Conservation (phyloP, 352 stramenopile species). For the Phytophthora uliginosa region DNA sequence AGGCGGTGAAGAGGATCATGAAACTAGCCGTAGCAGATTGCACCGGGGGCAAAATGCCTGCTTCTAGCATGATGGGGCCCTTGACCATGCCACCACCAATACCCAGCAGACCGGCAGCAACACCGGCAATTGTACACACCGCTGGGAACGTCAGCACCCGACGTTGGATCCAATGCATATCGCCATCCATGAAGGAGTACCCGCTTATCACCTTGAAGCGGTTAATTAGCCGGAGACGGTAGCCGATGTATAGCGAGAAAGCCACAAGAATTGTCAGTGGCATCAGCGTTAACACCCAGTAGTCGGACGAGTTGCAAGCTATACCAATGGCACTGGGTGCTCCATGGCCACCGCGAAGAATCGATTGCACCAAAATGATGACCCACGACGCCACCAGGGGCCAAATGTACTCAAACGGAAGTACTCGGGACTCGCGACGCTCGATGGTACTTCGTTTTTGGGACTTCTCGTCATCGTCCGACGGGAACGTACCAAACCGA, state of each 20-base stretch:
- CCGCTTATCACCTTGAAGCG: constrained; percentile 61
- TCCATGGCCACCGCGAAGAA: constrained; percentile 75
- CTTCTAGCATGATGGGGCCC: constrained; percentile 94
- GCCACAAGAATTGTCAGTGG: constrained; percentile 75
- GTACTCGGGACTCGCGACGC: constrained; percentile 43
- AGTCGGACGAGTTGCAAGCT: constrained; percentile 87
- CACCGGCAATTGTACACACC: constrained; percentile 93
- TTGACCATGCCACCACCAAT: constrained; percentile 98
- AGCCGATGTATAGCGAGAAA: constrained; percentile 56
- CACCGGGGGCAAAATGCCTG: constrained; percentile 28
- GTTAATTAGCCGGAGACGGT: constrained; percentile 61
- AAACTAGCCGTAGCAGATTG: constrained; percentile 94
- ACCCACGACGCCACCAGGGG: constrained; percentile 64
- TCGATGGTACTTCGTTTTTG: constrained; percentile 46
- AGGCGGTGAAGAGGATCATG: constrained; percentile 91
- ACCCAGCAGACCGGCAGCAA: constrained; percentile 96
- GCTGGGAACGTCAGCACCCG: constrained; percentile 92
- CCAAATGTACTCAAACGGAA: constrained; percentile 63
- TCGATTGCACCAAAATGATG: constrained; percentile 64
- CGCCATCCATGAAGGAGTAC: constrained; percentile 89
- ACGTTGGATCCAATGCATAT: constrained; percentile 94
- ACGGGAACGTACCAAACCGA: constrained; percentile 52
- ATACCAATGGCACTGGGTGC: constrained; percentile 88
- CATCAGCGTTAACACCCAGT: constrained; percentile 93
- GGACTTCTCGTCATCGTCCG: constrained; percentile 43